Evolutionary conservation across 1,139 yeast species (phyloP), one percentile per base, ranked within the genome.

Genomic region (Nakaseomyces kungkrabaensis): DNA sequence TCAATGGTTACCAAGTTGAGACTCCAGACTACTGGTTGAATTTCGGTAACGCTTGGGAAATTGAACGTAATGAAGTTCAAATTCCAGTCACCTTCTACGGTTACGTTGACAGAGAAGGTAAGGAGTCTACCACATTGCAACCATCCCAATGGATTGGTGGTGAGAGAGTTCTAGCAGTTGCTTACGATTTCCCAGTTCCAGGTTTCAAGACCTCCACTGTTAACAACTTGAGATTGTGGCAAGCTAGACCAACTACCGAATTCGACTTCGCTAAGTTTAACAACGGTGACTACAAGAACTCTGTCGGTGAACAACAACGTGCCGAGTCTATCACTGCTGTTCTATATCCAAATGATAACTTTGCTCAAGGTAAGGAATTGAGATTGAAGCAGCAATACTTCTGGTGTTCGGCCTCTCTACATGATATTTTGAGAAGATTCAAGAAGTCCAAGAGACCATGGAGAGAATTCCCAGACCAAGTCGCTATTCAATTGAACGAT

Each of bases 41-140:
- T 58, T 83, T 78, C 66, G 78, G 87, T 55, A 87, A 87, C 63
- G 95, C 97, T 22, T 90, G 97, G 97, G 96, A 88, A 68, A 82
- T 90, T 56, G 83, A 85, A 59, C 78, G 97, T 63, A 71, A 76
- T 56, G 97, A 90, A 68, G 85, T 90, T 57, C 90, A 85, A 62
- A 83, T 88, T 53, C 96, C 95, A n/a, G 85, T 90, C 56, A 92
- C 87, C 72, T 89, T 89, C 65, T 87, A 88, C 67, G 97, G 97
- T 49, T 75, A 79, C 56, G 92, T 85, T 41, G 81, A 82, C 54
- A 83, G 82, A 59, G 81, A 77, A 58, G 79, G 77, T 52, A 63
- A 70, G 26, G 78, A 78, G 37, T 66, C 72, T 43, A 72, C 75
- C 36, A 79, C 80, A 54, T 70, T 75, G 60, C 51, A 59, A n/a